Evolutionary conservation across 768 basidiomycete genomes (phyloP).

Genomic region (Gloeopeniophorella convolvens): DNA sequence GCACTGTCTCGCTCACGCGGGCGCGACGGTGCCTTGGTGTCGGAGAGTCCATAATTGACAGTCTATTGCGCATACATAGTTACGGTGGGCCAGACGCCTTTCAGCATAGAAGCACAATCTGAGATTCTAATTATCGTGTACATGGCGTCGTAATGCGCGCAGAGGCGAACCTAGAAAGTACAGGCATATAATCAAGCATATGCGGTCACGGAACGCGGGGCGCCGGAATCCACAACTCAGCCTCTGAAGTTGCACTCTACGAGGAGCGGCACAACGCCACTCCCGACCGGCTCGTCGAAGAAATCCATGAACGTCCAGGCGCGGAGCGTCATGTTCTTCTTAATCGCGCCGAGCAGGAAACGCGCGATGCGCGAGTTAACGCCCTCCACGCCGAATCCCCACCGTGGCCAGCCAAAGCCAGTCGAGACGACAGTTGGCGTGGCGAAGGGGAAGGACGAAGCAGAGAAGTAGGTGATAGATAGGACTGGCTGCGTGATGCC

Average conservation of each 20-base stretch:
- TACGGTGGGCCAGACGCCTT: too few species aligned
- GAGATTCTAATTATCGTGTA: too few species aligned
- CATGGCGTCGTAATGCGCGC: too few species aligned
- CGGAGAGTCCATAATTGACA: too few species aligned
- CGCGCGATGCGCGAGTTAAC: conserved; percentile 69
- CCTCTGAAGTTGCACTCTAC: conserved; percentile 76
- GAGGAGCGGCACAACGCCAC: conserved; percentile 53
- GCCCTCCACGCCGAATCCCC: conserved; percentile 78
- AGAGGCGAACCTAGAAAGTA: too few species aligned
- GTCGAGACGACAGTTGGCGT: conserved; percentile 69
- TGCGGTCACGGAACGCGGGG: too few species aligned
- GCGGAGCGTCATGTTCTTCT: conserved; percentile 35
- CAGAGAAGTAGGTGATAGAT: conserved; percentile 77
- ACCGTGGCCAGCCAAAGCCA: conserved; percentile 77
- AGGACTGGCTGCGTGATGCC: conserved; percentile 37
- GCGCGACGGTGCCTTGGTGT: too few species aligned
- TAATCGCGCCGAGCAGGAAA: conserved; percentile 61
- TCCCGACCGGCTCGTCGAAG: conserved; percentile 48
- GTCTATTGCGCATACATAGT: too few species aligned
- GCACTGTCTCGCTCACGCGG: too few species aligned
- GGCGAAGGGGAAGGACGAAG: conserved; percentile 73
- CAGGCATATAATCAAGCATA: too few species aligned
- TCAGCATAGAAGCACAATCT: too few species aligned
- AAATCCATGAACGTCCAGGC: conserved; percentile 80
- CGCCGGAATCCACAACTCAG: too few species aligned